Evolutionary conservation across 352 stramenopile species (phyloP).

Genomic region (Globisporangium megalacanthum): DNA sequence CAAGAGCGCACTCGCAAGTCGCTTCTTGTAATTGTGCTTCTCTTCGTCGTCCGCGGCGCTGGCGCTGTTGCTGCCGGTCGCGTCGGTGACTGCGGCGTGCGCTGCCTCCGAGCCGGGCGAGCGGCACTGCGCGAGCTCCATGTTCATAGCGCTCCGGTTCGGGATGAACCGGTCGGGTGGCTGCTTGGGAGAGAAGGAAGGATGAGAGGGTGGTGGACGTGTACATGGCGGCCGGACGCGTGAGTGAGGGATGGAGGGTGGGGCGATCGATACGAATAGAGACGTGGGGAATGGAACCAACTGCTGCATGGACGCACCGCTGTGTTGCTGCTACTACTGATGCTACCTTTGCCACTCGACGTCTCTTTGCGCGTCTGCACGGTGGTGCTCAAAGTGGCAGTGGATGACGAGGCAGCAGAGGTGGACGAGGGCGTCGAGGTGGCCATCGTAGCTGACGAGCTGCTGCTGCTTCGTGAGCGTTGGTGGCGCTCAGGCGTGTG

Average conservation of each 20-base stretch:
- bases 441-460: neutral
- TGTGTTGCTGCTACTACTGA: constrained; percentile 5
- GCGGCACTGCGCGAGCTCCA: constrained; percentile 71
- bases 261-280: neutral
- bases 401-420: neutral
- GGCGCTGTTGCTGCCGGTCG: neutral
- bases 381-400: neutral
- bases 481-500: too few relatives aligned
- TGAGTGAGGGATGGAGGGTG: neutral
- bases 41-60: constrained; percentile 50
- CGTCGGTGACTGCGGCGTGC: constrained; percentile 22
- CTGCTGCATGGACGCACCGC: neutral
- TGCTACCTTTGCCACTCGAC: constrained; percentile 3
- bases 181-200: constrained; percentile 9
- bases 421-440: neutral
- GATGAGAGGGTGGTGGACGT: neutral
- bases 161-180: constrained; percentile 78
- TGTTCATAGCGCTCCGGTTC: constrained; percentile 83
- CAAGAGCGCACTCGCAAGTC: constrained; percentile 75
- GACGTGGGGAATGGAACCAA: neutral
- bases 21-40: constrained; percentile 80
- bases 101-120: constrained; percentile 48
- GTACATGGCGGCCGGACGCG: neutral
- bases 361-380: neutral
- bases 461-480: neutral